Evolutionary conservation across 83 land plant species (phyloP).

Genomic region (Diphasiastrum complanatum): DNA sequence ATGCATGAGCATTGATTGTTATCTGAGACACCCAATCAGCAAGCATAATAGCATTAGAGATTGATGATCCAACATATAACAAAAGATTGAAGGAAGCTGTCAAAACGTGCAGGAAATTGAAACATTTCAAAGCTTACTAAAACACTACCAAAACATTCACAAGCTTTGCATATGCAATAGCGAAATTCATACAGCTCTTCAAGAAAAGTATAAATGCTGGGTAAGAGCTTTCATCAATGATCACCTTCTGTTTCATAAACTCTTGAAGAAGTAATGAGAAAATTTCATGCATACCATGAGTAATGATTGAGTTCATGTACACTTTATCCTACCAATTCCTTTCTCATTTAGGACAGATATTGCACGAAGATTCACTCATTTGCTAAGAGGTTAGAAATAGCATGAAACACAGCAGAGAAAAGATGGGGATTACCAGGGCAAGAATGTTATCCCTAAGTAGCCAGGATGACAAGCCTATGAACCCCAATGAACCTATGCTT

Average conservation of each 20-base stretch:
- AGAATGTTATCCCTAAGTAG: neutral
- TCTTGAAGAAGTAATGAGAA: too few species aligned
- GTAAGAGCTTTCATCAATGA: too few species aligned
- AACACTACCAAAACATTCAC: slow-evolving; percentile 61
- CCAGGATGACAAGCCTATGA: neutral
- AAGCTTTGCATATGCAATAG: slow-evolving; percentile 57
- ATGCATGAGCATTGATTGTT: slow-evolving; percentile 79
- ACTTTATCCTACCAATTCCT: neutral
- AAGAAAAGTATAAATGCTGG: neutral
- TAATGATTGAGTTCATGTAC: neutral
- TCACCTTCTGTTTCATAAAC: too few species aligned
- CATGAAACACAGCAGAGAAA: neutral
- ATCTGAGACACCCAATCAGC: too few species aligned
- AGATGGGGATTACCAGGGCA: neutral
- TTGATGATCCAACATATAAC: too few species aligned
- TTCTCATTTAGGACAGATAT: neutral
- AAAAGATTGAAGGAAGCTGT: too few species aligned
- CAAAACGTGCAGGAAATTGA: too few species aligned
- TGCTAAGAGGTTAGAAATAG: neutral
- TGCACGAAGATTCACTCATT: neutral
- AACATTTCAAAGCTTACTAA: too few species aligned
- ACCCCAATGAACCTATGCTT: slow-evolving; percentile 1
- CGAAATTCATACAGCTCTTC: neutral
- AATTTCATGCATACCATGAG: neutral
- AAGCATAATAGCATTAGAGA: too few species aligned